A percentile compares a stretch with the other conserved stretches of the same genome.
Conservation (phyloP, 139 green algal genomes). For the Picochlorum sp. region DNA sequence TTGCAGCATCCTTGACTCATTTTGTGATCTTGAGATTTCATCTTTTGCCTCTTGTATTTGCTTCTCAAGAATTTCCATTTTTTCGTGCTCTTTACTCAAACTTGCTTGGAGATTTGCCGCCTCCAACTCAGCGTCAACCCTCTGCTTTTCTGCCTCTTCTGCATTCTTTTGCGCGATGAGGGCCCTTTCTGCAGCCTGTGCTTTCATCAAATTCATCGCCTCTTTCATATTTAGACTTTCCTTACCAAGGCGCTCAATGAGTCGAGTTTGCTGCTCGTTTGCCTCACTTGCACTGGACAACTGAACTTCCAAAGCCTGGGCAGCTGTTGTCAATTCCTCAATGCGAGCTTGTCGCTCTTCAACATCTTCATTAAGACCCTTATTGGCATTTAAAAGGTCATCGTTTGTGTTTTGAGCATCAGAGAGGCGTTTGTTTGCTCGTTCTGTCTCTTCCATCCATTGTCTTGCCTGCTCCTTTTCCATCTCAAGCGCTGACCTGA, state of each 20-base stretch:
- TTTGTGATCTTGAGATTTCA: neutral
- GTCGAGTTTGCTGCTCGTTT: neutral
- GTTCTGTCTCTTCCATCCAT: constrained; percentile 6
- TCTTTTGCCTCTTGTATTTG: constrained; percentile 11
- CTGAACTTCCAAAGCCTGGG: constrained; percentile 7
- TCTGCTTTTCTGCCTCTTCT: constrained; percentile 9
- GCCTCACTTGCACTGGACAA: constrained; percentile 5
- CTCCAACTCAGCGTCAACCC: constrained; percentile 4
- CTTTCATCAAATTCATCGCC: constrained; percentile 32
- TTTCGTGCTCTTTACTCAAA: constrained; percentile 1
- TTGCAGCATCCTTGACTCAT: neutral
- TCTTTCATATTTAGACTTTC: constrained; percentile 26
- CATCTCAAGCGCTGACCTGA: constrained; percentile 1
- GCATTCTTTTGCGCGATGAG: constrained; percentile 14
- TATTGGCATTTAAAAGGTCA: neutral
- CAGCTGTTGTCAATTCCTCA: constrained; percentile 8
- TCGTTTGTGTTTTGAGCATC: neutral
- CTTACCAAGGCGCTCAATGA: constrained; percentile 13
- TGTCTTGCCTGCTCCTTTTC: constrained; percentile 3
- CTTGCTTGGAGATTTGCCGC: neutral
- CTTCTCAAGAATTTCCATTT: constrained; percentile 6
- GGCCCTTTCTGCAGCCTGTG: constrained; percentile 21
- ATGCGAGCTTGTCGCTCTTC: neutral
- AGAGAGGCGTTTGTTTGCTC: constrained; percentile 4
- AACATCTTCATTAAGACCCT: constrained; percentile 7